Conservation (phyloP, 2,329 filamentous ascomycete species). For the Phyllosticta paracitricarpa region DNA sequence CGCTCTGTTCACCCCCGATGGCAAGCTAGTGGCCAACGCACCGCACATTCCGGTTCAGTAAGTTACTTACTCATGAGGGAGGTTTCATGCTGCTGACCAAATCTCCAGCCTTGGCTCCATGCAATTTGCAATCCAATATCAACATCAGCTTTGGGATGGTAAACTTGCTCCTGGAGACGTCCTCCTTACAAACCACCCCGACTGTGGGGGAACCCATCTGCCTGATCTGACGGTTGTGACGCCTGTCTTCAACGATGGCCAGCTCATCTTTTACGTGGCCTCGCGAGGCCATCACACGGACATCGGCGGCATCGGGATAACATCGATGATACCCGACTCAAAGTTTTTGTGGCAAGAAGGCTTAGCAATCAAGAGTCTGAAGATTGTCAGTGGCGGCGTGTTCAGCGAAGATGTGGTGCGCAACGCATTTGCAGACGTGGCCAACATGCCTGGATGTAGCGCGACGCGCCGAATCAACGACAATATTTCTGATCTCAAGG, state of each 20-base stretch:
- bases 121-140: constrained; percentile 20
- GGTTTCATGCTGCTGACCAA: neutral
- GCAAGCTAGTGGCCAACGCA: constrained; percentile 19
- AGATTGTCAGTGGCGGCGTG: constrained; percentile 21
- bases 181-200: constrained; percentile 20
- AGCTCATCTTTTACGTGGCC: constrained; percentile 20
- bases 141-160: constrained; percentile 16
- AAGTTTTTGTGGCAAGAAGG: constrained; percentile 40
- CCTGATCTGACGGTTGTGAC: constrained; percentile 21
- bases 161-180: constrained; percentile 19
- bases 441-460: constrained; percentile 21
- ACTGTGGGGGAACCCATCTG: constrained; percentile 20
- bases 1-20: constrained; percentile 17
- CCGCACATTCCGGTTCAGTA: constrained; percentile 20
- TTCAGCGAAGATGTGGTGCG: constrained; percentile 28
- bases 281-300: constrained; percentile 21
- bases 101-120: constrained; percentile 14
- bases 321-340: constrained; percentile 32
- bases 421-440: constrained; percentile 19
- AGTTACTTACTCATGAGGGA: neutral
- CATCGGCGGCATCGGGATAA: constrained; percentile 20
- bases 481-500: constrained; percentile 28
- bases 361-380: constrained; percentile 35
- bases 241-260: constrained; percentile 18
- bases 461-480: constrained; percentile 23